Evolutionary conservation across 371 early-diverging fungal genomes (phyloP), one percentile per base, ranked within the genome.

Genomic region (Mucor indicus): DNA sequence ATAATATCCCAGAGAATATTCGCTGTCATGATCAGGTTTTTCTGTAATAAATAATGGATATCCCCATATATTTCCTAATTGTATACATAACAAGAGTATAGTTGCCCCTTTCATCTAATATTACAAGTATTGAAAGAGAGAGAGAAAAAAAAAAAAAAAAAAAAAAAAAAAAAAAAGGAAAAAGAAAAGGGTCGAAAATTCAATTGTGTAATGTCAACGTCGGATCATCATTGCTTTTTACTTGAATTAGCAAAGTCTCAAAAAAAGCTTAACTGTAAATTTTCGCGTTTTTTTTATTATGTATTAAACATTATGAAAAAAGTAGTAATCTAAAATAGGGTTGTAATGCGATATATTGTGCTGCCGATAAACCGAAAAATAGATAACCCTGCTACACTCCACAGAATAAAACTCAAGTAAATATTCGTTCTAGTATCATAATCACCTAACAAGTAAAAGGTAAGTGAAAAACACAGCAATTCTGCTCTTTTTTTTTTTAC

Each of bases 361-460:
- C 81, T 78, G 30, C 92, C 95, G 32, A 89, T 39, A 69, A 92
- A 91, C 21, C 92, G 79, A 62, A 93, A 70, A 3, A 76, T 57
- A 5, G 89, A 73, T 37, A 94, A 66, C 4, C 65, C 88, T 15
- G 87, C 77, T 24, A 92, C 91, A 5, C 87, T 86, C 88, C 90
- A 93, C 38, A 93, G 84, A 37, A 92, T 84, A 53, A 92, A 85
- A 38, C 77, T 78, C 44, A 92, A 69, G 45, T 89, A 92, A 21
- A 38, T 20, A 16, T 59, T 53, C 13, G 52, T 51, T n/a, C 60
- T 53, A 17, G 50, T 62, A 42, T 71, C 74, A 74, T 78, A 80
- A 6, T 48, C n/a, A 53, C 66, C 27, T 37, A n/a, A n/a, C n/a
- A n/a, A n/a, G n/a, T n/a, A n/a, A n/a, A n/a, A n/a, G n/a, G n/a